Base-by-base conservation (phyloP, 352 stramenopile species). In the Phytopythium sindhum region DNA sequence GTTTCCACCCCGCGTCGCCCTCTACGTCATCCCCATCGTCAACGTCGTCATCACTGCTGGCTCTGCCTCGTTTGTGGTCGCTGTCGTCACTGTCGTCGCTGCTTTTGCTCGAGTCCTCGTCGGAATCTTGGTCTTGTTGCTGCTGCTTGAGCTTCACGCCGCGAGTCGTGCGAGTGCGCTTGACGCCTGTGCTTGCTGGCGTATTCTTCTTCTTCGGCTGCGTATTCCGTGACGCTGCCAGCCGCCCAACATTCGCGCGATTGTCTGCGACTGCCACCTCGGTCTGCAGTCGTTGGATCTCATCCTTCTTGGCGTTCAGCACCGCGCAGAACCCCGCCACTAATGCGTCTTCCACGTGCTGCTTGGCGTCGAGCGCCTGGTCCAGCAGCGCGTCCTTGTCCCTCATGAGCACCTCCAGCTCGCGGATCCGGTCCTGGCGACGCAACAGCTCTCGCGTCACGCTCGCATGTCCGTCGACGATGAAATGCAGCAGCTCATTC, bases 261-360 rank as follows among this genome's bases (percentile, higher is more conserved):
- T 58, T 47, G 12, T 61, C 45, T 0, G 60, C 61, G 11, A 71
- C 60, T 4, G 66, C 57, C 28, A 85, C 14, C 28, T 81, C 70
- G 9, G 65, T 48, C 67, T 80, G 65, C 21, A 89, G 51, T 10
- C 74, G 72, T 58, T 68, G 66, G 12, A 87, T 82, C 50, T 82
- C 75, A n/a, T 85, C 75, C 61, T 89, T 89, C 70, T 89, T 87
- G 21, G 73, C 68, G 39, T 87, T 86, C 52, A 89, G 52, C 35
- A 87, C 75, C 5, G 68, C 68, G 26, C 75, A 85, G 47, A 85
- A 89, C 11, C 75, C 75, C 8, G 60, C 44, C 23, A 87, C 71
- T 17, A 86, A 54, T 47, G 70, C 28, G 37, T 89, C 66, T 45
- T 89, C 75, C 8, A 68, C 44, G 24, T 60, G 60, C 53, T 89